Evolutionary conservation across 805 yeast genomes (phyloP), one percentile per base, ranked within the genome.

Genomic region (Suhomyces canberraensis): DNA sequence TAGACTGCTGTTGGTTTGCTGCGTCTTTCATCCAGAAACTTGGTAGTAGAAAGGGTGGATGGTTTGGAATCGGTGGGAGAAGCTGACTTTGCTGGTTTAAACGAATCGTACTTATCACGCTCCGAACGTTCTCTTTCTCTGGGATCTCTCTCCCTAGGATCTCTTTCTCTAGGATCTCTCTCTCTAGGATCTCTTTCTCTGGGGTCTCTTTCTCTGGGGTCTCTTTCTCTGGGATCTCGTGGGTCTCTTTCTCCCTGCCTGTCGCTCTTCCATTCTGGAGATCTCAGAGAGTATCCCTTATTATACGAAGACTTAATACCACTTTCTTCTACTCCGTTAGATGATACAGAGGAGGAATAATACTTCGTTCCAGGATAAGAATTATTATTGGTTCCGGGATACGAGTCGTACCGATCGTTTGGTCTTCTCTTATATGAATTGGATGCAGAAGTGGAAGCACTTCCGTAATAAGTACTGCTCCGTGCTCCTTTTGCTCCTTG

Each of bases 351-450:
- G 3, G 35, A 32, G 11, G 25, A 29, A 26, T 37, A 43, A 29
- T 40, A 39, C 36, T 40, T 43, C 28, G 40, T 40, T 16, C 48
- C 42, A 13, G 47, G 31, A 27, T 48, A 54, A n/a, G 25, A 29
- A 26, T 37, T 40, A 29, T 40, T 36, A 34, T 40, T 43, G 30
- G 40, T 40, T 16, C 48, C 42, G 14, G 47, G 31, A 27, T 48
- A 54, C 17, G 50, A 46, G 22, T 53, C 56, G 25, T 51, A 50
- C 33, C 57, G 39, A 22, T 51, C 57, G 9, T 24, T 40, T 7
- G 42, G 45, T 28, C 51, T 38, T 21, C 53, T 31, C 27, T 44
- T 50, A 30, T 42, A 36, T 16, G 38, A 26, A n/a, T 13, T 15
- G 9, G 32, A 17, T n/a, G 37, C 24, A 1, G 42, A 16, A 5